A percentile compares a stretch with the other conserved stretches of the same genome.
phyloP scores from a whole-genome alignment of 129 eudicot species.

The Deinandra increscens region DNA sequence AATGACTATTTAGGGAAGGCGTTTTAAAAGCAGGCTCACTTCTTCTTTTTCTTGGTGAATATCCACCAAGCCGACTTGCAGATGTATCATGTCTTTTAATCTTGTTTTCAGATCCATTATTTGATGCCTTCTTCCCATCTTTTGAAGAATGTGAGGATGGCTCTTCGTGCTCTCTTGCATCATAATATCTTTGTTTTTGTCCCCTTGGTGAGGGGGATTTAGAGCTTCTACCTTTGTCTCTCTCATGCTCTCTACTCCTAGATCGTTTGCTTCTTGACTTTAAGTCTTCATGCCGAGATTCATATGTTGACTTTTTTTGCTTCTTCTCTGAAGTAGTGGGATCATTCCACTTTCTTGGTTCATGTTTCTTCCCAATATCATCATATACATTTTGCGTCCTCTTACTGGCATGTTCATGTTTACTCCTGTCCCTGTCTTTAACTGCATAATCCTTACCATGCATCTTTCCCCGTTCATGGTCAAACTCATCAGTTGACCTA shows the following conservation, averaged over 20 bases:
- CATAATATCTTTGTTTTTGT: conserved; percentile 48
- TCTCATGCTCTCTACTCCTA: conserved; percentile 65
- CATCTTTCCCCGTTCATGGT: conserved; percentile 41
- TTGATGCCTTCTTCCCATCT: conserved; percentile 51
- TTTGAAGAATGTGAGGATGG: conserved; percentile 51
- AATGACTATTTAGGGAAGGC: conserved; percentile 69
- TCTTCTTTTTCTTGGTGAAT: conserved; percentile 98
- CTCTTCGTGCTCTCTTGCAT: conserved; percentile 49
- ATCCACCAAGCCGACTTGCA: conserved; percentile 86
- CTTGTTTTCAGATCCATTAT: conserved; percentile 58
- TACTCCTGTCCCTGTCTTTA: conserved; percentile 49
- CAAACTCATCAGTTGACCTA: conserved; percentile 35
- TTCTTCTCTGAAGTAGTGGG: conserved; percentile 42
- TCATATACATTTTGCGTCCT: conserved; percentile 49
- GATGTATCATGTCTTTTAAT: conserved; percentile 50
- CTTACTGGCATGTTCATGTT: conserved; percentile 50
- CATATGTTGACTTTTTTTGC: conserved; percentile 36
- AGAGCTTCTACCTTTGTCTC: conserved; percentile 54
- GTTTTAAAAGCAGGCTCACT: conserved; percentile 73
- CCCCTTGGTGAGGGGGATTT: conserved; percentile 54
- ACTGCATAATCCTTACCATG: conserved; percentile 37
- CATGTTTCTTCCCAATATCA: conserved; percentile 49
- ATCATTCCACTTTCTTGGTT: conserved; percentile 37
- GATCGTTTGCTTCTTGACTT: conserved; percentile 65
- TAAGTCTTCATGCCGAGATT: conserved; percentile 45